phyloP scores from a whole-genome alignment of 73 alveolate genomes.

The Symbiodinium natans region DNA sequence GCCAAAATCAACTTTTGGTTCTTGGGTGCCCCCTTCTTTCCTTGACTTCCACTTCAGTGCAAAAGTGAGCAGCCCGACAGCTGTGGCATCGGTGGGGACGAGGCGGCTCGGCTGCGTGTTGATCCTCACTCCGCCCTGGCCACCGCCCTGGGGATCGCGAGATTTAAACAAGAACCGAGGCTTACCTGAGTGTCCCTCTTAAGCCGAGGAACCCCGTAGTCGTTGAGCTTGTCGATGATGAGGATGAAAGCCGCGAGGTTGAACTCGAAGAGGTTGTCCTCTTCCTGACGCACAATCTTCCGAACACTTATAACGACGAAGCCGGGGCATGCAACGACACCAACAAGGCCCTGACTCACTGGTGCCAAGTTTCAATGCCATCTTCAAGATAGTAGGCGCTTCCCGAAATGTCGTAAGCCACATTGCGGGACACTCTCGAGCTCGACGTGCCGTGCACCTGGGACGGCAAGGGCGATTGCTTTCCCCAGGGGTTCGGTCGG shows the following conservation, averaged over 20 bases:
- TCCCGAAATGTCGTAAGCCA: constrained; percentile 79
- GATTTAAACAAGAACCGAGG: too few species aligned
- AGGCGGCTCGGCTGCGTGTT: constrained; percentile 77
- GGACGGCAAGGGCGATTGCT: neutral
- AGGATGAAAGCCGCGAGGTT: constrained; percentile 82
- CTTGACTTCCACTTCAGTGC: neutral
- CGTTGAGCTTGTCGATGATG: constrained; percentile 61
- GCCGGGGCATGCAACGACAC: neutral
- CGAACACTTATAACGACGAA: neutral
- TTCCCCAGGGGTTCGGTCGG: neutral
- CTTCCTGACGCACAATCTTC: neutral
- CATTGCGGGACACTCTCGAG: constrained; percentile 69
- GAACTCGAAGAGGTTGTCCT: constrained; percentile 76
- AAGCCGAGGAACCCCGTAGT: constrained; percentile 17
- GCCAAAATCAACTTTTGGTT: neutral
- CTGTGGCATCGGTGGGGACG: constrained; percentile 90
- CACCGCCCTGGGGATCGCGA: neutral
- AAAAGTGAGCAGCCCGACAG: constrained; percentile 24
- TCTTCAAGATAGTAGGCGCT: constrained; percentile 88
- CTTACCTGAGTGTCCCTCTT: too few species aligned
- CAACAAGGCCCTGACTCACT: neutral
- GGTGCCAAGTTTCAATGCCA: constrained; percentile 28
- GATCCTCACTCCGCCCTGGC: constrained; percentile 52
- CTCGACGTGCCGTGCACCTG: constrained; percentile 70
- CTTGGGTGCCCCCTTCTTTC: neutral